A percentile compares a stretch with the other conserved stretches of the same genome.
These are phyloP conservation scores for Nepenthes alata DNA, from an alignment of 179 eudicot genomes.

Conservation along the genomic window DNA sequence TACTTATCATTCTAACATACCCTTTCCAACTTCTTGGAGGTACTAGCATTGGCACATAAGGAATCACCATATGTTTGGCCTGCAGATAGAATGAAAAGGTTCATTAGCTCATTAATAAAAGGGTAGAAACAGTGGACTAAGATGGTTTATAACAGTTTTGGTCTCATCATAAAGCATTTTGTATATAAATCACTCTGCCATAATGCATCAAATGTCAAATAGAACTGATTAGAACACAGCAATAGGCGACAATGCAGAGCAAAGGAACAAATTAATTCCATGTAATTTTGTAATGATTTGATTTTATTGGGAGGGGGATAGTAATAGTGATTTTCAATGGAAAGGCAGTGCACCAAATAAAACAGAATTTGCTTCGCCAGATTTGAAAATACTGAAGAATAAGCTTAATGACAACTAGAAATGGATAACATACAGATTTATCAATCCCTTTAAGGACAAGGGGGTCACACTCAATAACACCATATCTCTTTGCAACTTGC, in stretches of 20 bases:
- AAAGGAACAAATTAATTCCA: not conserved
- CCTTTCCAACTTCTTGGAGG: conserved; percentile 86
- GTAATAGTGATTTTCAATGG: too few species aligned
- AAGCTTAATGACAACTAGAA: conserved; percentile 4
- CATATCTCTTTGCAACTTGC: conserved; percentile 46
- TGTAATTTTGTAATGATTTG: not conserved
- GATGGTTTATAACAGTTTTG: too few species aligned
- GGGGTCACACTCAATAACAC: conserved; percentile 79
- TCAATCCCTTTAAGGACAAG: conserved; percentile 65
- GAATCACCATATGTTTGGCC: conserved; percentile 68
- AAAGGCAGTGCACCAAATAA: not conserved
- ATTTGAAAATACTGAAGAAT: not conserved
- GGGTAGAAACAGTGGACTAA: too few species aligned
- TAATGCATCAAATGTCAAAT: not conserved
- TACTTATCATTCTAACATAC: conserved; percentile 19
- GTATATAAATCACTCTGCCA: not conserved
- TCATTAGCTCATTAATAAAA: conserved; percentile 6
- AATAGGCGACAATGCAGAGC: not conserved
- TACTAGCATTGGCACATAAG: conserved; percentile 86
- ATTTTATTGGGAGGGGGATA: too few species aligned
- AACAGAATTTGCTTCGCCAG: not conserved
- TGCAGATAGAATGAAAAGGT: conserved; percentile 20
- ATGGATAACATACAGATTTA: conserved; percentile 46
- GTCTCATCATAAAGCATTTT: not conserved
- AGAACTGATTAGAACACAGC: not conserved